These are phyloP conservation scores for Colletotrichum sp. DNA, from an alignment of 2,329 filamentous ascomycete genomes.

Conservation along the genomic window DNA sequence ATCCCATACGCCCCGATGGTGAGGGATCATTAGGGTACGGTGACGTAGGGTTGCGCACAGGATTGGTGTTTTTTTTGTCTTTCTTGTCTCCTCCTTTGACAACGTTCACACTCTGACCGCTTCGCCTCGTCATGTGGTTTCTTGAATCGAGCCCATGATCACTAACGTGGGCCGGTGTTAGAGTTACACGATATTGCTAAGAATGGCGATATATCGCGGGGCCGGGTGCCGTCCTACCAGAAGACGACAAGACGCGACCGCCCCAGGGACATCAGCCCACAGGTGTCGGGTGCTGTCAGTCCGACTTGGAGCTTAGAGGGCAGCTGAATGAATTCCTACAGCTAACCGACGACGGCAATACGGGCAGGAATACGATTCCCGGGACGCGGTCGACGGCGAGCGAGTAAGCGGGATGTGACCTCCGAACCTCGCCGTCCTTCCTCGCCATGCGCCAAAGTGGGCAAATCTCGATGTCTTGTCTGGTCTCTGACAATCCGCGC, in stretches of 20 bases:
- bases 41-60: constrained; percentile 20
- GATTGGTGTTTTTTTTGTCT: background rate
- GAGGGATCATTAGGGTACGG: constrained; percentile 14
- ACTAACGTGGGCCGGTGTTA: background rate
- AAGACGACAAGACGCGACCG: background rate
- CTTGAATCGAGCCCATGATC: background rate
- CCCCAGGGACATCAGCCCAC: background rate
- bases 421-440: background rate
- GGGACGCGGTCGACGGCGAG: constrained; percentile 1
- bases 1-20: background rate
- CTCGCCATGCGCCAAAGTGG: constrained; percentile 9
- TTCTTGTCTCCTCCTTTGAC: background rate
- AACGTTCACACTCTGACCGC: background rate
- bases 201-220: background rate
- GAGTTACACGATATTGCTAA: background rate
- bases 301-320: background rate
- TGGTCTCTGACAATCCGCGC: background rate
- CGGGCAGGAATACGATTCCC: background rate
- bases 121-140: background rate
- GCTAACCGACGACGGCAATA: background rate
- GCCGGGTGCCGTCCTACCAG: background rate
- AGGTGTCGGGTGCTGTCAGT: background rate
- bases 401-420: background rate
- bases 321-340: background rate
- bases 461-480: background rate